Base-by-base conservation (phyloP, 306 rosid species). In the Casuarina glauca region DNA sequence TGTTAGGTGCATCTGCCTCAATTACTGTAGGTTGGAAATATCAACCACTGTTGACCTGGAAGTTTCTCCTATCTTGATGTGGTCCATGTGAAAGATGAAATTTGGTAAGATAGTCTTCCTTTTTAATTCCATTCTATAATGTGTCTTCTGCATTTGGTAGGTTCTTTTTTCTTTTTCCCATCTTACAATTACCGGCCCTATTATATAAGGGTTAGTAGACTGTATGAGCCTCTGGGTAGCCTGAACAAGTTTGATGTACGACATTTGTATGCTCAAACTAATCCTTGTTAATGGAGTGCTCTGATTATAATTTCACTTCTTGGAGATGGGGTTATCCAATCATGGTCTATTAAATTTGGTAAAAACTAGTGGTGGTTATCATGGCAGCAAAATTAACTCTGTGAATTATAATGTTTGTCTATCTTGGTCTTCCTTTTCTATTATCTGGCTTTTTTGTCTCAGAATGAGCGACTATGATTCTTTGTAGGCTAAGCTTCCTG, bases 71-170 rank as follows among this genome's bases (percentile, higher is more conserved):
- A 83, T 75, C 76, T 36, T 54, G 32, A 26, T 49, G 19, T 53
- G 50, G 64, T 86, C 76, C 61, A 61, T 54, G 80, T 75, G 12
- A 88, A 82, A 63, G 79, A 94, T 91, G 98, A 94, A 92, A 89
- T 85, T 94, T 78, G 96, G 97, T 92, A 90, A 36, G 52, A 55
- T 20, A 79, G 49, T 73, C 43, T 62, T 16, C 43, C 52, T 61
- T 7, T 57, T 67, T 38, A 20, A 66, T 82, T 64, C 46, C 44
- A 44, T 63, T 70, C 41, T 71, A 67, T 39, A 41, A 5, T 42
- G 16, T 8, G 60, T 43, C 44, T 66, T 15, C 71, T 42, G 46
- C 32, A 39, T 49, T 49, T 19, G 0, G 2, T 11, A 9, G 41
- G 2, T n/a, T 53, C 15, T 15, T 35, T 66, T 43, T 48, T 58